Conservation (phyloP, 2,329 filamentous ascomycete species). For the Fusarium tupiense region DNA sequence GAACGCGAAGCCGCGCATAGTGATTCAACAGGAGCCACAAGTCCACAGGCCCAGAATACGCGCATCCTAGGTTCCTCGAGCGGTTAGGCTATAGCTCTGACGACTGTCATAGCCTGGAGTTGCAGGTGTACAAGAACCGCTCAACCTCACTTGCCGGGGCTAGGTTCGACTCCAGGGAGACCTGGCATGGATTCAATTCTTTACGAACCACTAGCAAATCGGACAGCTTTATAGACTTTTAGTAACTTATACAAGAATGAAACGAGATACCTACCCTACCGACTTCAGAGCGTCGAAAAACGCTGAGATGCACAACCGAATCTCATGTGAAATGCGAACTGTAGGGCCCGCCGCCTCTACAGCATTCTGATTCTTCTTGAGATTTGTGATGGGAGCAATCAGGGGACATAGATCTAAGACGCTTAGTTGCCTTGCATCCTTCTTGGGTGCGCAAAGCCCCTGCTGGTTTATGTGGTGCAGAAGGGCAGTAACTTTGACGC, state of each 20-base stretch:
- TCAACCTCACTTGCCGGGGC: background rate
- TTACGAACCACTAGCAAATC: background rate
- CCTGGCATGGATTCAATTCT: background rate
- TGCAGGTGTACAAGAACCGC: background rate
- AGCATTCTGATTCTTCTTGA: too few species aligned
- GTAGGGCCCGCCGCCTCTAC: too few species aligned
- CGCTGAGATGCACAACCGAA: background rate
- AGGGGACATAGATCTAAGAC: accelerated
- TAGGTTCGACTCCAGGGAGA: background rate
- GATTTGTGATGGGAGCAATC: accelerated
- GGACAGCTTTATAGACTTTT: background rate
- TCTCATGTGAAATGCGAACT: background rate
- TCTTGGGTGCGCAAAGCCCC: background rate
- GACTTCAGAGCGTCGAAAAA: background rate
- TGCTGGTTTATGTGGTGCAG: background rate
- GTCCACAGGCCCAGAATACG: background rate
- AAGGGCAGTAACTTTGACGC: background rate
- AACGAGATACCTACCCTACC: background rate
- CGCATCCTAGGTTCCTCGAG: background rate
- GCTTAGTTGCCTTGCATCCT: background rate
- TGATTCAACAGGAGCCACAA: background rate
- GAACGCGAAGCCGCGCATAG: background rate
- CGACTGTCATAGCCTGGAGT: background rate
- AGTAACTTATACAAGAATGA: background rate
- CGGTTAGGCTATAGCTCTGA: background rate